These are phyloP conservation scores for Globisporangium spiculum DNA, from an alignment of 352 stramenopile species.

Conservation along the genomic window DNA sequence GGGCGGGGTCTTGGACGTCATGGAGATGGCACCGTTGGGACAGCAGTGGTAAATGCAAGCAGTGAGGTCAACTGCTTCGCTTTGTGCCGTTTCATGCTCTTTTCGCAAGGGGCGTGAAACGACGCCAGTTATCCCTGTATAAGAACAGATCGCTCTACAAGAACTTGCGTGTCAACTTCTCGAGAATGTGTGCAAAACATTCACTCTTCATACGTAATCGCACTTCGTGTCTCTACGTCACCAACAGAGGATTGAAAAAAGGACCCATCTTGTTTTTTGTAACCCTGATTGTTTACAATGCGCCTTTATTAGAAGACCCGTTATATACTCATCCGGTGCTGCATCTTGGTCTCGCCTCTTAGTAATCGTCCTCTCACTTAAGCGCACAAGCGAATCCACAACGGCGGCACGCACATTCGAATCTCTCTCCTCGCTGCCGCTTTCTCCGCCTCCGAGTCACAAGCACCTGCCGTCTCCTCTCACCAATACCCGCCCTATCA, in stretches of 20 bases:
- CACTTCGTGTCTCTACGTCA: not conserved
- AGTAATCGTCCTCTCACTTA: not conserved
- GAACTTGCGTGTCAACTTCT: constrained; percentile 2
- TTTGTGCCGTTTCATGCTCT: not conserved
- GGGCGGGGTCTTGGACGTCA: not conserved
- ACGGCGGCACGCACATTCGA: too few relatives aligned
- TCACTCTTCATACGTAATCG: not conserved
- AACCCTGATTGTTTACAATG: not conserved
- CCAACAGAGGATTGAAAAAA: not conserved
- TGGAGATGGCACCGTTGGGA: not conserved
- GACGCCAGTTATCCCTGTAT: constrained; percentile 4
- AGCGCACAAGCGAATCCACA: not conserved
- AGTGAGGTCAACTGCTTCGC: not conserved
- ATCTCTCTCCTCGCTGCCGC: not conserved
- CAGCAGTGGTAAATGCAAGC: too few relatives aligned
- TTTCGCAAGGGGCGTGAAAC: constrained; percentile 4
- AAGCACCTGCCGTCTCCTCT: not conserved
- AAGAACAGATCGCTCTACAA: constrained; percentile 4
- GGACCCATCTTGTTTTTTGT: not conserved
- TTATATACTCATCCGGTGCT: not conserved
- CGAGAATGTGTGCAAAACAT: not conserved
- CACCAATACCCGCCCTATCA: not conserved
- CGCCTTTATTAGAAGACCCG: not conserved
- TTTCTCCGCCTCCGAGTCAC: constrained; percentile 4
- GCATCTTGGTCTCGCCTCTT: not conserved